Percentiles rank a stretch among this genome's conserved stretches.
phyloP scores from a whole-genome alignment of 2,329 filamentous ascomycete species.

The Hymenoscyphus occultus region DNA sequence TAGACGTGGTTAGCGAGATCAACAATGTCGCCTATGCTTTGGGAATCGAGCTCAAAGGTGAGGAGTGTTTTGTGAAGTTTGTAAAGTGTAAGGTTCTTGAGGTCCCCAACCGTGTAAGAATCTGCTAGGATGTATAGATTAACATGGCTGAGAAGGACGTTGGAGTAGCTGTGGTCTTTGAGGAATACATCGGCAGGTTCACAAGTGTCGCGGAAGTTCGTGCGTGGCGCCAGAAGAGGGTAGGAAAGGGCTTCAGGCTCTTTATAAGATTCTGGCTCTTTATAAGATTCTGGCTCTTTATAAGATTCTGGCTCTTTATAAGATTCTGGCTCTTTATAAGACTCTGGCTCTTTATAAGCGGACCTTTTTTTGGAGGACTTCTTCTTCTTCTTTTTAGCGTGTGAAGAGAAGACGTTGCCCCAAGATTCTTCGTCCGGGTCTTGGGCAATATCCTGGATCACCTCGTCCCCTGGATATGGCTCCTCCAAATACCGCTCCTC shows the following conservation, averaged over 20 bases:
- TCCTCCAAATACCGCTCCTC: background rate
- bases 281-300: too few relatives aligned
- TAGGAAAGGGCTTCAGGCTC: background rate
- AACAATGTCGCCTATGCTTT: slow-evolving; percentile 15
- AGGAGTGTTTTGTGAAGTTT: slow-evolving; percentile 21
- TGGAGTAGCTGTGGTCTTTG: slow-evolving; percentile 10
- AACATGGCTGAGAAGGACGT: slow-evolving; percentile 14
- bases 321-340: too few relatives aligned
- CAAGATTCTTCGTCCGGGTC: too few relatives aligned
- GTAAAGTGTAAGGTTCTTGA: slow-evolving; percentile 16
- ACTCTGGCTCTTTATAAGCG: background rate
- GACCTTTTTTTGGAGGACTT: background rate
- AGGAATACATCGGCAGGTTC: slow-evolving; percentile 11
- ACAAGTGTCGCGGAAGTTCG: slow-evolving; percentile 11
- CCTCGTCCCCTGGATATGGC: background rate
- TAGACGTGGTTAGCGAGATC: slow-evolving; percentile 19
- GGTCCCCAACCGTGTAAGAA: slow-evolving; percentile 7
- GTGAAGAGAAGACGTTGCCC: background rate
- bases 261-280: background rate
- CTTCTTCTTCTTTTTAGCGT: background rate
- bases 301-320: background rate
- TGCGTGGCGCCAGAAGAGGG: slow-evolving; percentile 8
- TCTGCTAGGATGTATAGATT: slow-evolving; percentile 15
- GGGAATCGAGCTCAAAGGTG: slow-evolving; percentile 11
- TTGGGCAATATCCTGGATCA: background rate